phyloP scores from a whole-genome alignment of 495 filamentous ascomycete species.

The Penicillium waksmanii region DNA sequence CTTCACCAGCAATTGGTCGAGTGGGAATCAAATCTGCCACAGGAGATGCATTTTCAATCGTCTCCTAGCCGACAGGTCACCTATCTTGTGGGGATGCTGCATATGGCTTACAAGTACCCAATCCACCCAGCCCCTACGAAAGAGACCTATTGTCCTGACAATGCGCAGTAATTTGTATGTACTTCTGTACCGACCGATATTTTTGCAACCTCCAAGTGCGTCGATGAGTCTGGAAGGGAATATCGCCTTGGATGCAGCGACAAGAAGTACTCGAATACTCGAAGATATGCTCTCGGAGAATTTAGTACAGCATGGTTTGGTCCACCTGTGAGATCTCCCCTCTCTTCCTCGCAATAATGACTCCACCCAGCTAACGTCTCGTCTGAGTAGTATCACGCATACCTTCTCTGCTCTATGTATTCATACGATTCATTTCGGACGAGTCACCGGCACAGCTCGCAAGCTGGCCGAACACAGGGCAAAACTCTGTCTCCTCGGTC shows the following conservation, averaged over 20 bases:
- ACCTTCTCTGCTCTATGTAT: constrained; percentile 52
- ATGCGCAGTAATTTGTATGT: constrained; percentile 43
- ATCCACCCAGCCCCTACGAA: neutral
- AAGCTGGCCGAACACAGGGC: constrained; percentile 53
- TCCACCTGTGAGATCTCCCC: constrained; percentile 42
- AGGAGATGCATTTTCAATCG: constrained; percentile 35
- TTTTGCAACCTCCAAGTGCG: constrained; percentile 34
- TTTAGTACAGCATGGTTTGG: constrained; percentile 46
- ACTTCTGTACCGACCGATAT: constrained; percentile 42
- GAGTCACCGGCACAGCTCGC: constrained; percentile 38
- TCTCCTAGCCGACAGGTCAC: constrained; percentile 30
- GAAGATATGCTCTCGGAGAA: constrained; percentile 53
- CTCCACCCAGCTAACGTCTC: neutral
- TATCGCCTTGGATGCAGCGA: constrained; percentile 47
- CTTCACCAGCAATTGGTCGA: constrained; percentile 37
- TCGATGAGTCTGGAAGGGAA: constrained; percentile 32
- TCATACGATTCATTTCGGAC: constrained; percentile 49
- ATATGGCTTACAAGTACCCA: constrained; percentile 49
- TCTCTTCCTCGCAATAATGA: neutral
- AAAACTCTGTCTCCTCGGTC: constrained; percentile 46
- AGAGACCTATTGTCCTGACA: neutral
- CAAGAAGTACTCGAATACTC: constrained; percentile 45
- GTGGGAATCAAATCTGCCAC: constrained; percentile 42
- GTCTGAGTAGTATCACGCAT: constrained; percentile 44
- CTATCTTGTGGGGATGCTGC: constrained; percentile 47